These are phyloP conservation scores for Cladosporium sp. DNA, from an alignment of 2,329 filamentous ascomycete genomes.

Conservation along the genomic window DNA sequence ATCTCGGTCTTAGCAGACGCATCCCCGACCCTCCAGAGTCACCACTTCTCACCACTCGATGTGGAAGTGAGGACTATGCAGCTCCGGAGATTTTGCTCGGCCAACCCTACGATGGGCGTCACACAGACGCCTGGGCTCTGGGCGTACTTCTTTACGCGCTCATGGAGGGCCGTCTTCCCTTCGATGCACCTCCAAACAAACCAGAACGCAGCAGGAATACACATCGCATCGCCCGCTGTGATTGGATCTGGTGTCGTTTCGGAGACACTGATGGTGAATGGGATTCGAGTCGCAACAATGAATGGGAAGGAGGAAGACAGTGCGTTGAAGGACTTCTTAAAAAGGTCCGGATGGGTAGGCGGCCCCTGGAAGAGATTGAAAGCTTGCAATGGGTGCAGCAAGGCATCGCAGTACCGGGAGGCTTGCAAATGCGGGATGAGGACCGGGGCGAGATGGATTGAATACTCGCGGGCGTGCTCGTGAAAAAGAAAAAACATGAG, in stretches of 20 bases:
- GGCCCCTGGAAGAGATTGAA: constrained; percentile 69
- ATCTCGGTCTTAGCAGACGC: constrained; percentile 82
- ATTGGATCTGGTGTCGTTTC: constrained; percentile 92
- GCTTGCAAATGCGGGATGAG: constrained; percentile 49
- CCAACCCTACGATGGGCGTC: constrained; percentile 86
- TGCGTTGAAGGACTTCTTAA: constrained; percentile 82
- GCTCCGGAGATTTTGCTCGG: constrained; percentile 95
- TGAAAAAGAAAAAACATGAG: too few species aligned
- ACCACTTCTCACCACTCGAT: constrained; percentile 86
- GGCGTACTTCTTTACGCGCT: constrained; percentile 91
- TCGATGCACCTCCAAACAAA: constrained; percentile 81
- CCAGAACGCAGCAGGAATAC: constrained; percentile 69
- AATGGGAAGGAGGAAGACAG: constrained; percentile 68
- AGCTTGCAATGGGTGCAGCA: constrained; percentile 70
- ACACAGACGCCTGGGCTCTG: constrained; percentile 91
- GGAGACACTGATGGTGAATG: constrained; percentile 83
- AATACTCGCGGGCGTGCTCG: not conserved
- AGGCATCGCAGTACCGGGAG: constrained; percentile 65
- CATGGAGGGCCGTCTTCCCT: constrained; percentile 87
- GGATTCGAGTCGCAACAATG: constrained; percentile 62
- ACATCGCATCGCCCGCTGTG: constrained; percentile 90
- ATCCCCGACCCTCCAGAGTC: constrained; percentile 70
- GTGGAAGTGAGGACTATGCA: constrained; percentile 94
- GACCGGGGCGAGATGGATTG: not conserved
- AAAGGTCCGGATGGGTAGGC: constrained; percentile 70